Evolutionary conservation across 371 early-diverging fungal genomes (phyloP).

Genomic region (Rhizopus stolonifer): DNA sequence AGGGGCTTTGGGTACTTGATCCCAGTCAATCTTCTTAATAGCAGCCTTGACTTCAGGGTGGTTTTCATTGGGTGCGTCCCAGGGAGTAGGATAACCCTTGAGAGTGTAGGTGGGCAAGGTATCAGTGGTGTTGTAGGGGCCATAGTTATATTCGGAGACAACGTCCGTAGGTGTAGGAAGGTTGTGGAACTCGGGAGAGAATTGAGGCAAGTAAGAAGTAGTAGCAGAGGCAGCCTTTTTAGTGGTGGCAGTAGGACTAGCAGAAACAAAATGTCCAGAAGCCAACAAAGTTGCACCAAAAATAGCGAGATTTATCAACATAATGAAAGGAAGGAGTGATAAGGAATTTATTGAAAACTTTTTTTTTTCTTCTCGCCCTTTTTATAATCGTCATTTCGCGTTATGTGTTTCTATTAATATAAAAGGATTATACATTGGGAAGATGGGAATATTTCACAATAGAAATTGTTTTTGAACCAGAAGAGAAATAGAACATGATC

Average conservation of each 20-base stretch:
- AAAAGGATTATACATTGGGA: no score
- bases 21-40: constrained; percentile 42
- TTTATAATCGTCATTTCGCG: background rate
- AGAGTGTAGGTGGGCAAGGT: constrained; percentile 3
- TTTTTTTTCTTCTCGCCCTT: no score
- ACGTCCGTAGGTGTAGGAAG: constrained; percentile 6
- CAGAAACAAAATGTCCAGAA: background rate
- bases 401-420: constrained; percentile 1
- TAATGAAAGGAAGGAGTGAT: no score
- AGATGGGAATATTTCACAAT: no score
- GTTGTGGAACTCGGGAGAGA: constrained; percentile 8
- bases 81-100: constrained; percentile 36
- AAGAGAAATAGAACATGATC: background rate
- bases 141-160: constrained; percentile 11
- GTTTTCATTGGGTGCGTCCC: constrained; percentile 28
- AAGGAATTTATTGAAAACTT: no score
- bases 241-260: background rate
- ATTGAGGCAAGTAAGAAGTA: constrained; percentile 9
- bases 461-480: background rate
- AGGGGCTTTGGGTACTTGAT: constrained; percentile 37
- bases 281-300: constrained; percentile 6
- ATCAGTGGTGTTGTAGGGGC: constrained; percentile 9
- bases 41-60: constrained; percentile 37
- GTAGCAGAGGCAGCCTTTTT: background rate
- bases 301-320: constrained; percentile 8